Percentiles rank a stretch among this genome's conserved stretches.
Evolutionary conservation across 257 asterid species (phyloP).

Genomic region (Nicotiana obtusifolia): DNA sequence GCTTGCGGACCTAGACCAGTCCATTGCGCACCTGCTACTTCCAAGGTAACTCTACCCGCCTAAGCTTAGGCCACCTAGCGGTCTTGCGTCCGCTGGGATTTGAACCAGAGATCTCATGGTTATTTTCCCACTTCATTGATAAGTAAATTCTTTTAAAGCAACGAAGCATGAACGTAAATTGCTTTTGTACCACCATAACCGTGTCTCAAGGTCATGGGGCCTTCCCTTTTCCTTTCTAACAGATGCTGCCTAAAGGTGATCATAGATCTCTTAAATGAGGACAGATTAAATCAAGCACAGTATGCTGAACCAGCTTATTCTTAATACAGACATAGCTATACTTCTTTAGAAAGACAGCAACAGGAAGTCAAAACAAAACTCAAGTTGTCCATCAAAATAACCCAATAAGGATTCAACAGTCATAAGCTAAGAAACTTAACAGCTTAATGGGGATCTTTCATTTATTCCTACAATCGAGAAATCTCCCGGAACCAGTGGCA

Average conservation of each 20-base stretch:
- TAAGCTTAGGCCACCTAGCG: too few species aligned
- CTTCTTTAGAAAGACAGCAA: not conserved
- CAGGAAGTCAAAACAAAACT: not conserved
- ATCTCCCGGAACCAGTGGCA: not conserved
- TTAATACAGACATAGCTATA: not conserved
- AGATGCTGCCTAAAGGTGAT: not conserved
- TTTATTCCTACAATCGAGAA: not conserved
- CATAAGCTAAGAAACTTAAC: not conserved
- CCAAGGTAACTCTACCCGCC: too few species aligned
- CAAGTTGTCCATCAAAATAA: not conserved
- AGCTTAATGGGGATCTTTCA: not conserved
- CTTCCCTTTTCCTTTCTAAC: not conserved
- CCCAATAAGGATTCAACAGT: not conserved
- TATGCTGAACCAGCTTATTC: not conserved
- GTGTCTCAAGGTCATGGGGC: not conserved
- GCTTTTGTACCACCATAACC: not conserved
- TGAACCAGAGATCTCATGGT: too few species aligned
- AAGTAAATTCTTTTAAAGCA: too few species aligned
- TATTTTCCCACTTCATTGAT: too few species aligned
- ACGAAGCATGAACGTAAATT: not conserved
- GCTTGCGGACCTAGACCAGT: too few species aligned
- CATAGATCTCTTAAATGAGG: too few species aligned
- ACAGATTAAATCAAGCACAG: not conserved
- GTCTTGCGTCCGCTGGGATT: too few species aligned
- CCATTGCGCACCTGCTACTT: too few species aligned